A percentile compares a stretch with the other conserved stretches of the same genome.
Evolutionary conservation across 768 basidiomycete species (phyloP).

Genomic region (Exidia glandulosa): DNA sequence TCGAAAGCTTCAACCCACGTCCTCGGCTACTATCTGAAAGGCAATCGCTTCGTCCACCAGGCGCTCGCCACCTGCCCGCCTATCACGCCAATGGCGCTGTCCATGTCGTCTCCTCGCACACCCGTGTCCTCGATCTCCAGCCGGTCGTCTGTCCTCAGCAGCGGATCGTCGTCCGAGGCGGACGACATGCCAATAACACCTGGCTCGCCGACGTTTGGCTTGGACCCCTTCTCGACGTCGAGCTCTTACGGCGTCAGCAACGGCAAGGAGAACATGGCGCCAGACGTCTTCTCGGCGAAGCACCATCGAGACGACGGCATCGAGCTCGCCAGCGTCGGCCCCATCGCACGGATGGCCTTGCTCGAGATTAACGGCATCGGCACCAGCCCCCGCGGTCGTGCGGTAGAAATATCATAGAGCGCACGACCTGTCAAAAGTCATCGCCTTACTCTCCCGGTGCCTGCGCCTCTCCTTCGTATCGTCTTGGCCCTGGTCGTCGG

Average conservation of each 20-base stretch:
- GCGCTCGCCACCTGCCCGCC: slow-evolving; percentile 39
- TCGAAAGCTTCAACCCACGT: slow-evolving; percentile 91
- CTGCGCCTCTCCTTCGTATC: neutral
- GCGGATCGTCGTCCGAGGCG: slow-evolving; percentile 61
- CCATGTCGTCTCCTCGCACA: slow-evolving; percentile 1
- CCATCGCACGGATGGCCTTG: neutral
- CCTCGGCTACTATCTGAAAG: slow-evolving; percentile 87
- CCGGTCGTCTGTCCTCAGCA: slow-evolving; percentile 41
- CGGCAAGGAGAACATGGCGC: slow-evolving; percentile 72
- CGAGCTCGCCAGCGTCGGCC: neutral
- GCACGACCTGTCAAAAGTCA: neutral
- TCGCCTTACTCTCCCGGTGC: neutral
- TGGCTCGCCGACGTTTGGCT: slow-evolving; percentile 51
- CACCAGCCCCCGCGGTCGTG: neutral
- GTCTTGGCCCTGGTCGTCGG: neutral
- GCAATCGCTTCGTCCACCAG: slow-evolving; percentile 57
- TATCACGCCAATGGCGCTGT: slow-evolving; percentile 43
- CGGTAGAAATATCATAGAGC: neutral
- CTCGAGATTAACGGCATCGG: slow-evolving; percentile 4
- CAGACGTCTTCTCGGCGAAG: neutral
- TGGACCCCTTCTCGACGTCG: slow-evolving; percentile 29
- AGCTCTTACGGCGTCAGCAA: slow-evolving; percentile 20
- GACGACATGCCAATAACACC: slow-evolving; percentile 82
- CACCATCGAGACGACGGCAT: neutral
- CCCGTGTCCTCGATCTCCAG: slow-evolving; percentile 23